Conservation (phyloP, 2,329 filamentous ascomycete species). For the Colletotrichum simmondsii region DNA sequence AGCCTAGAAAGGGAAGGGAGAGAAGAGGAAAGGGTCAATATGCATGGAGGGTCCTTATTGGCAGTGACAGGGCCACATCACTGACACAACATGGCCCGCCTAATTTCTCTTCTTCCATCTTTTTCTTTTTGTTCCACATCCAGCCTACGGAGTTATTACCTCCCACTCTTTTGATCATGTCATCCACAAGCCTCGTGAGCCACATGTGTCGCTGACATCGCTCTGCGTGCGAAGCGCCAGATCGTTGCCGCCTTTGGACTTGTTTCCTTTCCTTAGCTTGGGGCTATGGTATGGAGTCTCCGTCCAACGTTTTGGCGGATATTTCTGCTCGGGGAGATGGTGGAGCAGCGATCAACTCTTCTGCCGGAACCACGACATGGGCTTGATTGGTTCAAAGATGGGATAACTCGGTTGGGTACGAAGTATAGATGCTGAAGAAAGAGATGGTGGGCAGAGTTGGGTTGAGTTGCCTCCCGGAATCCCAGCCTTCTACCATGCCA, state of each 20-base stretch:
- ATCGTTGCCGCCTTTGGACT: slow-evolving; percentile 15
- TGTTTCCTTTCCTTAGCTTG: slow-evolving; percentile 6
- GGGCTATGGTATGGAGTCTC: background rate
- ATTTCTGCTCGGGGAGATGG: slow-evolving; percentile 17
- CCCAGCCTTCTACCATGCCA: background rate
- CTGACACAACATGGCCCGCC: background rate
- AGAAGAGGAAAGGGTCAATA: background rate
- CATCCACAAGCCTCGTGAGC: background rate
- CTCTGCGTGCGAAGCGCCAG: background rate
- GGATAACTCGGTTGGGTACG: background rate
- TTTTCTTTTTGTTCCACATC: background rate
- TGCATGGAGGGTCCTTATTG: slow-evolving; percentile 2
- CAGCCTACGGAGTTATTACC: background rate
- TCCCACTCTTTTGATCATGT: background rate
- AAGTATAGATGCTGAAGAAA: background rate
- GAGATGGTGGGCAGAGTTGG: background rate
- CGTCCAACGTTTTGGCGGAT: slow-evolving; percentile 6
- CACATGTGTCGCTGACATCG: background rate
- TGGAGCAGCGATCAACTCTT: slow-evolving; percentile 9
- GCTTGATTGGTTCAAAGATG: slow-evolving; percentile 3
- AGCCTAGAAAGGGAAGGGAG: background rate
- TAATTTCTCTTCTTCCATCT: background rate
- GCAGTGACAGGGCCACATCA: background rate
- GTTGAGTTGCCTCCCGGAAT: background rate
- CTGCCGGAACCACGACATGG: background rate